Base-by-base conservation (phyloP, 768 basidiomycete species). In the Leucosporidium creatinivorum region DNA sequence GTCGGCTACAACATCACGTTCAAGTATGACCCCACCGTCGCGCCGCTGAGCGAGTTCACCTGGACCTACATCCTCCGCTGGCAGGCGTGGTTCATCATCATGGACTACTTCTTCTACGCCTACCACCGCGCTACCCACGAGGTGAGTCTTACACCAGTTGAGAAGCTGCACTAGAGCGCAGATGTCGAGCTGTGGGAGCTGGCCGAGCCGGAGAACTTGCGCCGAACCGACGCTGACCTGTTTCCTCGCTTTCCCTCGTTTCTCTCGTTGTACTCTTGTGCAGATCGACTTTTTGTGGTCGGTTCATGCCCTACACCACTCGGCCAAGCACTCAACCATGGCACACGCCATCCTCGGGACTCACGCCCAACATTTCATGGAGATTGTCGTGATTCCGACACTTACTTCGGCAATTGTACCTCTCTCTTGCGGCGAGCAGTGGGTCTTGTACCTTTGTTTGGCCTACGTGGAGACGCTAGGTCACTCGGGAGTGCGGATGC, bases 381-480 rank as follows among this genome's bases (percentile, higher is more conserved):
- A 65, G 49, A 54, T 65, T 49, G 48, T 69, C 63, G 36, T 62
- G 50, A 36, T 59, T 50, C 63, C 68, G 0, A 13, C 36, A 33
- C 17, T 44, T 3, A 36, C 68, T 1, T 62, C 63, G 19, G 39
- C 44, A 28, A 21, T 65, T 61, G 57, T 69, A 15, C 68, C 68
- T 15, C 57, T 69, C 23, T 47, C 59, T 12, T 58, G 39, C 58
- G n/a, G 25, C 47, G 44, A 50, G 48, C 44, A 44, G 28, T 50
- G 44, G 30, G 9, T 31, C 44, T 21, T 48, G 3, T 30, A 30
- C 26, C 23, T 50, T 17, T 31, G 28, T 9, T 28, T 50, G 25
- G 44, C 47, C 1, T 48, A 65, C 56, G 61, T 65, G 49, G 68
- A 65, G 59, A 69, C 61, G 55, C n/a, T 65, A 28, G 68, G 68